These are phyloP conservation scores for Nicotiana noctiflora DNA, from an alignment of 257 asterid genomes.

Conservation along the genomic window DNA sequence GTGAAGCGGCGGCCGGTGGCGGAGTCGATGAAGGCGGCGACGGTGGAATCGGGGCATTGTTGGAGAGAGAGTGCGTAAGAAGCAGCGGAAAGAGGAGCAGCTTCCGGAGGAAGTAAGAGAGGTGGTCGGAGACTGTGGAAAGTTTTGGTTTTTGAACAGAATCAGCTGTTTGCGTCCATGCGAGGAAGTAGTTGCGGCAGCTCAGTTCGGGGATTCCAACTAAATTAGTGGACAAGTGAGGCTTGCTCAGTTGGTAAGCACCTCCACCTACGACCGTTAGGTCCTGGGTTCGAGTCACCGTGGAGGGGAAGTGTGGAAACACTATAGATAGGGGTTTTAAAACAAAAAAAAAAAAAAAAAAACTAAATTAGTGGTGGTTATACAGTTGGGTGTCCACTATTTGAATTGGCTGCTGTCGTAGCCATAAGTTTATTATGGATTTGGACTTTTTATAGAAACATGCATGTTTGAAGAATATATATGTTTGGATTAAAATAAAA, in stretches of 20 bases:
- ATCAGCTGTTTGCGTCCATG: constrained; percentile 27
- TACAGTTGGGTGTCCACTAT: not conserved
- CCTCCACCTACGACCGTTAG: too few species aligned
- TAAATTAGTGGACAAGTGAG: too few species aligned
- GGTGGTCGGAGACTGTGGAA: constrained; percentile 43
- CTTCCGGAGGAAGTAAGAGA: constrained; percentile 32
- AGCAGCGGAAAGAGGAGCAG: constrained; percentile 40
- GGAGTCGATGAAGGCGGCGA: constrained; percentile 31
- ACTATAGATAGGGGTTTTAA: too few species aligned
- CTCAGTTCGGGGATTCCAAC: not conserved
- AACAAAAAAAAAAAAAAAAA: too few species aligned
- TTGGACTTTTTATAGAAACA: too few species aligned
- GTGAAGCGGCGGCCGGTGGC: constrained; percentile 28
- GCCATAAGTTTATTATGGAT: too few species aligned
- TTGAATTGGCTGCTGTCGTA: too few species aligned
- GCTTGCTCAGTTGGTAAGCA: too few species aligned
- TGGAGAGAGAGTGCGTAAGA: constrained; percentile 34
- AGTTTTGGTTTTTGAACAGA: constrained; percentile 27
- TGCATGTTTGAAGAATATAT: too few species aligned
- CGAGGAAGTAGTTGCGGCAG: not conserved
- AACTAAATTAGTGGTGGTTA: not conserved
- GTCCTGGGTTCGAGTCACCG: too few species aligned
- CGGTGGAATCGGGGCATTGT: constrained; percentile 10
- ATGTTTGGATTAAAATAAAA: too few species aligned
- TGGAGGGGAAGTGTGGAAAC: too few species aligned